phyloP scores from a whole-genome alignment of 768 basidiomycete species.

The Lentinula sp. region DNA sequence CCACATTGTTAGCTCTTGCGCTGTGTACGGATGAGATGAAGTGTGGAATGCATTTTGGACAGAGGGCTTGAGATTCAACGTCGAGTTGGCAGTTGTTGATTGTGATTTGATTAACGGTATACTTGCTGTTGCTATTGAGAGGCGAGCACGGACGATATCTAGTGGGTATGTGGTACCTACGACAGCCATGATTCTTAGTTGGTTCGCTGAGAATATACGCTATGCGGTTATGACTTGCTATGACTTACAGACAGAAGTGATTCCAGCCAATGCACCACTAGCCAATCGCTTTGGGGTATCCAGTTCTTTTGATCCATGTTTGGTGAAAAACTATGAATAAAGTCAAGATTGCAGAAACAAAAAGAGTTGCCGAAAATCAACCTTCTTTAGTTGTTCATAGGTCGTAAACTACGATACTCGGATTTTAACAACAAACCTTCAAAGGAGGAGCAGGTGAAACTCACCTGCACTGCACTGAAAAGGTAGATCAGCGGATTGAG shows the following conservation, averaged over 20 bases:
- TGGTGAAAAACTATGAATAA: slow-evolving; percentile 59
- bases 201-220: background rate
- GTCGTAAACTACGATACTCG: slow-evolving; percentile 52
- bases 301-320: slow-evolving; percentile 62
- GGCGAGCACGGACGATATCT: slow-evolving; percentile 86
- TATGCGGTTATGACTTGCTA: slow-evolving; percentile 13
- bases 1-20: slow-evolving; percentile 62
- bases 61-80: slow-evolving; percentile 12
- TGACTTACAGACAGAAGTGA: slow-evolving; percentile 83
- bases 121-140: slow-evolving; percentile 92
- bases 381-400: slow-evolving; percentile 90
- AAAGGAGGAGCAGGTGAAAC: background rate
- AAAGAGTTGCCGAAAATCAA: slow-evolving; percentile 18
- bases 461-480: slow-evolving; percentile 53
- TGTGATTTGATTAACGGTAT: slow-evolving; percentile 30
- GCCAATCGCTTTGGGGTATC: slow-evolving; percentile 85
- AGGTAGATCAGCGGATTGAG: background rate
- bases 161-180: slow-evolving; percentile 85
- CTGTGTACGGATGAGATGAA: slow-evolving; percentile 31
- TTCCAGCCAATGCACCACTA: slow-evolving; percentile 88
- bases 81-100: slow-evolving; percentile 18
- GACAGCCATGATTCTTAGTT: background rate
- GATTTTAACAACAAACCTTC: background rate
- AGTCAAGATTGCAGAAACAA: slow-evolving; percentile 20
- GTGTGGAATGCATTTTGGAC: slow-evolving; percentile 55